Conservation (phyloP, 345 rosid genomes). For the Citrus cavaleriei region DNA sequence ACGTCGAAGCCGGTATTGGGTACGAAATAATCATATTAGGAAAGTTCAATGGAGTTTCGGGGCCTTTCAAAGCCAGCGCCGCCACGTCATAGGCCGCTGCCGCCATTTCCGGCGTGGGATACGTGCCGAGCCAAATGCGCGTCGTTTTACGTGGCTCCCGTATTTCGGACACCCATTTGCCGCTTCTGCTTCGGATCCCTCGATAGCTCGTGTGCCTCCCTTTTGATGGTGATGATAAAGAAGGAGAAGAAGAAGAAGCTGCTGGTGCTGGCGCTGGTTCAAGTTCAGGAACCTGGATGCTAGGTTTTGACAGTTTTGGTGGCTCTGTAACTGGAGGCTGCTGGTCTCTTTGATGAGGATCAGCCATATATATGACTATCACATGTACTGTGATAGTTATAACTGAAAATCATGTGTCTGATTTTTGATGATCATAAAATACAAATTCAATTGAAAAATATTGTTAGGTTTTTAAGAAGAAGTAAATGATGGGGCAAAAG, state of each 20-base stretch:
- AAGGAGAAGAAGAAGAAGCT: slow-evolving; percentile 7
- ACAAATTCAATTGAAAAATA: background rate
- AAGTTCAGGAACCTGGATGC: slow-evolving; percentile 2
- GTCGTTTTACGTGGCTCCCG: slow-evolving; percentile 73
- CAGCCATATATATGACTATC: slow-evolving; percentile 15
- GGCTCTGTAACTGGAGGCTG: background rate
- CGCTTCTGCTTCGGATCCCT: slow-evolving; percentile 65
- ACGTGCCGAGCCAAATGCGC: slow-evolving; percentile 72
- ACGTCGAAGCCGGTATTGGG: slow-evolving; percentile 42
- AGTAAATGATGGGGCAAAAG: slow-evolving; percentile 3
- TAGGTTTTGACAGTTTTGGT: slow-evolving; percentile 1
- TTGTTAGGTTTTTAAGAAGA: slow-evolving; percentile 5
- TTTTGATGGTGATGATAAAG: slow-evolving; percentile 15
- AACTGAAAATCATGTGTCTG: background rate
- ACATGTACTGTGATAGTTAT: background rate
- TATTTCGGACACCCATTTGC: slow-evolving; percentile 82
- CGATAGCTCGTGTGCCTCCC: slow-evolving; percentile 43
- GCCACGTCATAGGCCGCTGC: slow-evolving; percentile 81
- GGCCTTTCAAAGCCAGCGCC: slow-evolving; percentile 66
- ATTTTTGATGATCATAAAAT: background rate
- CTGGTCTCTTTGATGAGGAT: background rate
- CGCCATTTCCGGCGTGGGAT: slow-evolving; percentile 72
- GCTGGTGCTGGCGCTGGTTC: background rate
- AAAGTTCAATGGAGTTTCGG: slow-evolving; percentile 51
- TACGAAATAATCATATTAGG: slow-evolving; percentile 46